Percentiles rank a stretch among this genome's conserved stretches.
These are phyloP conservation scores for Camelina laxa DNA, from an alignment of 345 rosid genomes.

Conservation along the genomic window DNA sequence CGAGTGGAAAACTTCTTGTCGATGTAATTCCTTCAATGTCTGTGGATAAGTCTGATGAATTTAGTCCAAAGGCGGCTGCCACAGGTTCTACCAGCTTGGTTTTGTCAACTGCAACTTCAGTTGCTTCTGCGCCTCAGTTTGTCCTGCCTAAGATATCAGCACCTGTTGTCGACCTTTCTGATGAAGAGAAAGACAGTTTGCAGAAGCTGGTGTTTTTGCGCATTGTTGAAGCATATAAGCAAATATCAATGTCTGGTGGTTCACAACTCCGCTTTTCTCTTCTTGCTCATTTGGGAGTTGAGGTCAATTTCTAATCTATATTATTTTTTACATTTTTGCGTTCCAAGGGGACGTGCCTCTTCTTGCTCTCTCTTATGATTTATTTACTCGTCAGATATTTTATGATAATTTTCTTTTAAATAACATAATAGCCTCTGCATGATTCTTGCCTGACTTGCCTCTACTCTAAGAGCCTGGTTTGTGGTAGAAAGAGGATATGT, in stretches of 20 bases:
- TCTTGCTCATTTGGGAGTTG: conserved; percentile 84
- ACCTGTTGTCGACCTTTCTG: conserved; percentile 78
- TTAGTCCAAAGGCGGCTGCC: conserved; percentile 66
- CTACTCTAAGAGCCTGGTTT: conserved; percentile 20
- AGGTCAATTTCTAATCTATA: conserved; percentile 55
- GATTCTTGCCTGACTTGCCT: conserved; percentile 23
- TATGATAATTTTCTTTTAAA: neutral
- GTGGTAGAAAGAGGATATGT: conserved; percentile 14
- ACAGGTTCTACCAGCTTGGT: conserved; percentile 55
- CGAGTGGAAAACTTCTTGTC: conserved; percentile 53
- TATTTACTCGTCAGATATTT: neutral
- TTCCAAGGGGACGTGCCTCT: conserved; percentile 6
- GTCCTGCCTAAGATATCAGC: conserved; percentile 88
- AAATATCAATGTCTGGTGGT: conserved; percentile 79
- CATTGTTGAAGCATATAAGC: conserved; percentile 84
- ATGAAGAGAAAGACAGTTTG: conserved; percentile 78
- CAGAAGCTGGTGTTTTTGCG: conserved; percentile 72
- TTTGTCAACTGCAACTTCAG: conserved; percentile 66
- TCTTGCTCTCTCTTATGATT: conserved; percentile 10
- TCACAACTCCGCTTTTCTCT: conserved; percentile 78
- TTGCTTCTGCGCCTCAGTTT: conserved; percentile 53
- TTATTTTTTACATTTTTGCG: conserved; percentile 6
- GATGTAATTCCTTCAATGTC: conserved; percentile 68
- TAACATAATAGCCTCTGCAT: conserved; percentile 18
- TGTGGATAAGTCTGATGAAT: conserved; percentile 79